Evolutionary conservation across 495 filamentous ascomycete species (phyloP).

Genomic region (Terfezia boudieri): DNA sequence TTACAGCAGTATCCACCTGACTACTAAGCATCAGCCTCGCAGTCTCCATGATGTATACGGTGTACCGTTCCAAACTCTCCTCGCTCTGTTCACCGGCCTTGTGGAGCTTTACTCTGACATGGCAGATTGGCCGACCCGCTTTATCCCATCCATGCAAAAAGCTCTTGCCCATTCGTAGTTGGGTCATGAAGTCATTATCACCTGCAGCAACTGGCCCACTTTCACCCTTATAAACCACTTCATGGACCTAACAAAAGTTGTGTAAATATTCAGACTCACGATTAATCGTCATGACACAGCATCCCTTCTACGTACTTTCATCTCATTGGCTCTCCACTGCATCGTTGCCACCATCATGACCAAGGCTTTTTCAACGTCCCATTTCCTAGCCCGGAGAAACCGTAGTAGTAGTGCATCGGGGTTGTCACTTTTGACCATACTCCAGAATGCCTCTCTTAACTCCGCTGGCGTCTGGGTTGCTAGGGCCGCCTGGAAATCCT

Average conservation of each 20-base stretch:
- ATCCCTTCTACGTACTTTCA: slow-evolving; percentile 40
- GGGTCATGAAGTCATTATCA: slow-evolving; percentile 60
- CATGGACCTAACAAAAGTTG: slow-evolving; percentile 25
- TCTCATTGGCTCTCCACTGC: slow-evolving; percentile 63
- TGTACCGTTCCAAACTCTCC: slow-evolving; percentile 60
- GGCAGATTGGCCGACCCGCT: slow-evolving; percentile 64
- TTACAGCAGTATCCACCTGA: slow-evolving; percentile 77
- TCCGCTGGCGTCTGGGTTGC: slow-evolving; percentile 52
- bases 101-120: slow-evolving; percentile 65
- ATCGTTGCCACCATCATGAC: slow-evolving; percentile 90
- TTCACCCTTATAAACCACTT: slow-evolving; percentile 66
- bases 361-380: slow-evolving; percentile 81
- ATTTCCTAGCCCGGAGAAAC: slow-evolving; percentile 83
- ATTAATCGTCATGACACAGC: neutral
- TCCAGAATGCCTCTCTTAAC: slow-evolving; percentile 69
- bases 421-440: slow-evolving; percentile 88
- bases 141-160: slow-evolving; percentile 79
- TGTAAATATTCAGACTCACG: neutral
- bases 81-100: slow-evolving; percentile 60
- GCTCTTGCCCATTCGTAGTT: slow-evolving; percentile 83
- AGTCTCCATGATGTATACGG: slow-evolving; percentile 85
- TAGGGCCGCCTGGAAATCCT: slow-evolving; percentile 63
- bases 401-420: slow-evolving; percentile 72
- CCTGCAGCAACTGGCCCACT: slow-evolving; percentile 36
- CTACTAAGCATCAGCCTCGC: slow-evolving; percentile 57